Evolutionary conservation across 352 stramenopile genomes (phyloP), one percentile per base, ranked within the genome.

Genomic region (Pythium plurisporium): DNA sequence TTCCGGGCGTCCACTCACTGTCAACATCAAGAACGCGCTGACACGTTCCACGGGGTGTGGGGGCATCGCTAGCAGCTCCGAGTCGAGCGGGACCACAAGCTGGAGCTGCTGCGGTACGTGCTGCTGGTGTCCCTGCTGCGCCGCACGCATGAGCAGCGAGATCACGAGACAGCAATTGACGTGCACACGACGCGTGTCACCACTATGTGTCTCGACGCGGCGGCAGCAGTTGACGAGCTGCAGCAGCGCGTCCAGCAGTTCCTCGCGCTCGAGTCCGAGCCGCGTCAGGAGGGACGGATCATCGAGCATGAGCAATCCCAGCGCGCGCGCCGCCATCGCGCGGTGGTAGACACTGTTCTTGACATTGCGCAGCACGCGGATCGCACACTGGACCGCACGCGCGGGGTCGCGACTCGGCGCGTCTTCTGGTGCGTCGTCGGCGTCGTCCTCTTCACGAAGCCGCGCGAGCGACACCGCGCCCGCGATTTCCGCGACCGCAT

Each of bases 141-240:
- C 59, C 72, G 73, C 67, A 73, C 86, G 74, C 81, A 91, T 91
- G 40, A 93, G 43, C 58, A 93, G 70, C n/a, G 83, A 89, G 65
- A 93, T 87, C 31, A 90, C 78, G 48, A 93, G 74, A 44, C 81
- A 93, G 69, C 76, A 90, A 51, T 93, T 93, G 37, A 93, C 83
- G 40, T 91, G 79, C 22, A 89, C 77, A 23, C 81, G 80, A 22
- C 76, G 69, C 25, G 66, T 82, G 46, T 91, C 83, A 10, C 72
- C 55, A 34, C 72, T 86, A 48, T 81, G 70, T 23, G 62, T 63
- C 27, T 64, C 55, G 38, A 72, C 67, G 29, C 70, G 72, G 15
- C 82, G 69, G 33, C 78, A 91, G 50, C 69, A 85, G 36, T 76
- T 73, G 42, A 93, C 58, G 22, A 93, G 56, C 64, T 90, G 79